These are phyloP conservation scores for Phytophthora pistaciae DNA, from an alignment of 352 stramenopile genomes.

Conservation along the genomic window DNA sequence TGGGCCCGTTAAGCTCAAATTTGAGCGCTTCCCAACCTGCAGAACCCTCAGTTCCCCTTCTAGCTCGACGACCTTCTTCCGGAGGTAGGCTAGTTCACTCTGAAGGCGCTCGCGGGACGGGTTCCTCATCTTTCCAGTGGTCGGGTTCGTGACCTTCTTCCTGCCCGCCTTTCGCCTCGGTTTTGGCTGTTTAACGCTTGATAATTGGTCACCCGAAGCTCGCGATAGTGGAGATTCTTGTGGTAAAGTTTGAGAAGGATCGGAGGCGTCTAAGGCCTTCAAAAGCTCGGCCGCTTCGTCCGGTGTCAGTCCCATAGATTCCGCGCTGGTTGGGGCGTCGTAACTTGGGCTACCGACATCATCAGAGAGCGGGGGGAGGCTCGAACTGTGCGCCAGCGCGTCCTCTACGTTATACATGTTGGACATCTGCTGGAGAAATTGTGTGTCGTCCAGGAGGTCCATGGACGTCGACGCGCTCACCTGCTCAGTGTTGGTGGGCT, in stretches of 20 bases:
- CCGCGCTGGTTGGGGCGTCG: not conserved
- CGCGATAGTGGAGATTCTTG: not conserved
- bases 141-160: constrained; percentile 24
- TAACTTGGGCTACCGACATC: constrained; percentile 29
- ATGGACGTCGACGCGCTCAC: constrained; percentile 7
- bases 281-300: constrained; percentile 45
- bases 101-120: constrained; percentile 58
- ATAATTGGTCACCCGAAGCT: not conserved
- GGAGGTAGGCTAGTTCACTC: constrained; percentile 53
- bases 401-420: not conserved
- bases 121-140: constrained; percentile 47
- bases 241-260: constrained; percentile 12
- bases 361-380: not conserved
- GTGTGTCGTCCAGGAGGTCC: constrained; percentile 9
- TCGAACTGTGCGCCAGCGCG: not conserved
- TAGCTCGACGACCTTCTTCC: constrained; percentile 52
- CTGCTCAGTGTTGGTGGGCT: constrained; percentile 5
- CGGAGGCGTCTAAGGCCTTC: constrained; percentile 33
- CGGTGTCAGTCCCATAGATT: constrained; percentile 28
- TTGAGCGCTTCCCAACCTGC: constrained; percentile 15
- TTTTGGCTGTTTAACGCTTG: constrained; percentile 3
- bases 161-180: constrained; percentile 17
- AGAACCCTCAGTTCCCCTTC: constrained; percentile 46
- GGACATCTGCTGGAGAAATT: not conserved
- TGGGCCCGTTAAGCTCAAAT: constrained; percentile 1